Conservation (phyloP, 2,329 filamentous ascomycete genomes). For the Hysterium pulicare region DNA sequence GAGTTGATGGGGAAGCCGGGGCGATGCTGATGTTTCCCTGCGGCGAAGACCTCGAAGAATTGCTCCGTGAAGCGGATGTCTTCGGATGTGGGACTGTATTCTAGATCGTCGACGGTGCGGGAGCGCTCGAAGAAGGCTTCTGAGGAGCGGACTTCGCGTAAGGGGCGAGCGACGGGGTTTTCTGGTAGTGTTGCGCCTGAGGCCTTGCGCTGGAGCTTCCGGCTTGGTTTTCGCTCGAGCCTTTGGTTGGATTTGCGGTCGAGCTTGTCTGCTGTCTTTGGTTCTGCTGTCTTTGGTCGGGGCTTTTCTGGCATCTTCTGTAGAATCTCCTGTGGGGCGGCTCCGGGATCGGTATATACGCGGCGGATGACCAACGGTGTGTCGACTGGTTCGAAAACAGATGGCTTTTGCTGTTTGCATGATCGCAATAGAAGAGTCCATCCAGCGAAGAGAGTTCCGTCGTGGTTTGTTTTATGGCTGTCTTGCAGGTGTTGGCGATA, state of each 20-base stretch:
- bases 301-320: not conserved
- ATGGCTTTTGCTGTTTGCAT: constrained; percentile 14
- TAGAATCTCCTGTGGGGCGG: constrained; percentile 5
- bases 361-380: constrained; percentile 5
- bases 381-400: constrained; percentile 16
- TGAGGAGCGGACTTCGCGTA: constrained; percentile 13
- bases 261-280: constrained; percentile 1
- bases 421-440: constrained; percentile 24
- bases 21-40: constrained; percentile 5
- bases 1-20: constrained; percentile 8
- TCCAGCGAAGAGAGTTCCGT: constrained; percentile 20
- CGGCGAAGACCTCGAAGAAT: not conserved
- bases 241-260: constrained; percentile 17
- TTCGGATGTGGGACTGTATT: constrained; percentile 4
- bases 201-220: constrained; percentile 18
- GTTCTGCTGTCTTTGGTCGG: not conserved
- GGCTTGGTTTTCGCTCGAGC: constrained; percentile 5
- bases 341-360: constrained; percentile 15
- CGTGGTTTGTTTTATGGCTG: constrained; percentile 17
- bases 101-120: constrained; percentile 14
- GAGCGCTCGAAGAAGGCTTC: constrained; percentile 14
- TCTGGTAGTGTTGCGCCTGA: constrained; percentile 13
- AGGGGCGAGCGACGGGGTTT: not conserved
- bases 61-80: constrained; percentile 1
- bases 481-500: constrained; percentile 27